Percentiles rank a stretch among this genome's conserved stretches.
These are phyloP conservation scores for Silene noctiflora DNA, from an alignment of 179 eudicot genomes.

Conservation along the genomic window DNA sequence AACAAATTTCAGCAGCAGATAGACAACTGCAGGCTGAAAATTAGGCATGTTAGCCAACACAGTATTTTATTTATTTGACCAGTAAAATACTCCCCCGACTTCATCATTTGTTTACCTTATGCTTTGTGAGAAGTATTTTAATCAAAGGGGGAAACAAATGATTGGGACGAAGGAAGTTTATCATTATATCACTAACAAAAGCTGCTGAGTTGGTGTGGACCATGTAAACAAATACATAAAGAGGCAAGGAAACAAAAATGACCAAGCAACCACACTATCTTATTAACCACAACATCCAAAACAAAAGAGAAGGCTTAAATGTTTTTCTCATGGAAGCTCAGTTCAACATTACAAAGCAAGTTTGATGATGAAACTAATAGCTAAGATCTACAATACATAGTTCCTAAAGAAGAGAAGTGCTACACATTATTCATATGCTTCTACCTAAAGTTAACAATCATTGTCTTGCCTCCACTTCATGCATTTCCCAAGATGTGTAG, in stretches of 20 bases:
- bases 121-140: not conserved
- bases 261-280: not conserved
- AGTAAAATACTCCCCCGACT: too few relatives aligned
- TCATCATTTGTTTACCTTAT: too few relatives aligned
- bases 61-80: not conserved
- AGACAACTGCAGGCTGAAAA: conserved; percentile 82
- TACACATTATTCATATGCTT: too few relatives aligned
- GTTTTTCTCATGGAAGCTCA: not conserved
- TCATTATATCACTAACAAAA: not conserved
- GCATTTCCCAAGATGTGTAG: too few relatives aligned
- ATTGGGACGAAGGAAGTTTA: too few relatives aligned
- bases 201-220: not conserved
- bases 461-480: too few relatives aligned
- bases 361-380: not conserved
- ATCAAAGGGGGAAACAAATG: too few relatives aligned
- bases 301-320: not conserved
- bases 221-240: not conserved
- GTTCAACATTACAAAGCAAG: not conserved
- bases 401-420: not conserved
- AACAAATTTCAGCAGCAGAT: conserved; percentile 78
- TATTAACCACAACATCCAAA: not conserved
- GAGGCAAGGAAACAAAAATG: not conserved
- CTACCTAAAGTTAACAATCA: too few relatives aligned
- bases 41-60: conserved; percentile 28
- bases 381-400: too few relatives aligned